Conservation (phyloP, 2,329 filamentous ascomycete genomes). For the Thelonectria discophora region DNA sequence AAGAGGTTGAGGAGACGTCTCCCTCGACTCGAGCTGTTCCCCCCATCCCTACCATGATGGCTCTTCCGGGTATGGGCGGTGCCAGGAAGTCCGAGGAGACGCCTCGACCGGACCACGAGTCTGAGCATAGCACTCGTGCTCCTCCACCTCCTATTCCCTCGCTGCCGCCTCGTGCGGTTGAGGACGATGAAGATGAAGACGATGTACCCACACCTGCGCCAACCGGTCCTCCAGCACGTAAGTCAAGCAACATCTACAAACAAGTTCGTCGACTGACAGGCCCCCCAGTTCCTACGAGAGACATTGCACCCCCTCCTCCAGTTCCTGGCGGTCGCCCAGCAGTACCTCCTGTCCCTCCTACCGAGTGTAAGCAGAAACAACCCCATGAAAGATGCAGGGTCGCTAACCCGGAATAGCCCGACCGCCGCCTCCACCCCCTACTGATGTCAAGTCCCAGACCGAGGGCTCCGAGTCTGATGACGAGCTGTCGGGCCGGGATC, state of each 20-base stretch:
- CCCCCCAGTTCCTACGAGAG: conserved; percentile 46
- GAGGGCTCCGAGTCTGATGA: conserved; percentile 90
- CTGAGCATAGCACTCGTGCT: conserved; percentile 40
- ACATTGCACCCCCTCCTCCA: conserved; percentile 52
- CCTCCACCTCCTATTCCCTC: conserved; percentile 45
- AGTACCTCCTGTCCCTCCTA: conserved; percentile 63
- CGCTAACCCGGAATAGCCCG: conserved; percentile 60
- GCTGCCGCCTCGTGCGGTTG: conserved; percentile 28
- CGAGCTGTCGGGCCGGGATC: conserved; percentile 71
- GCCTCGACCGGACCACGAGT: conserved; percentile 50
- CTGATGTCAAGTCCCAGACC: conserved; percentile 69
- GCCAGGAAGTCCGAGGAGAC: conserved; percentile 57
- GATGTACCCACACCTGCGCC: conserved; percentile 49
- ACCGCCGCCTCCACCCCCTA: conserved; percentile 62
- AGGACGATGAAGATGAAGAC: conserved; percentile 44
- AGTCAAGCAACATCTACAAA: conserved; percentile 20
- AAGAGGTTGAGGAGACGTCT: conserved; percentile 55
- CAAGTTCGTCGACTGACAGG: conserved; percentile 37
- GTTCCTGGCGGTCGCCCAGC: conserved; percentile 61
- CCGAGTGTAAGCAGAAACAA: conserved; percentile 63
- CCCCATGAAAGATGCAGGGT: conserved; percentile 37
- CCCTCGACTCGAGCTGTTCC: conserved; percentile 56
- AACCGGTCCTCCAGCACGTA: conserved; percentile 34
- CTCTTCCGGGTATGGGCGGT: conserved; percentile 77
- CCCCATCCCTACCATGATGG: conserved; percentile 68